Percentiles rank a stretch among this genome's conserved stretches.
These are phyloP conservation scores for Bipolaris bicolor DNA, from an alignment of 2,329 filamentous ascomycete species.

Conservation along the genomic window DNA sequence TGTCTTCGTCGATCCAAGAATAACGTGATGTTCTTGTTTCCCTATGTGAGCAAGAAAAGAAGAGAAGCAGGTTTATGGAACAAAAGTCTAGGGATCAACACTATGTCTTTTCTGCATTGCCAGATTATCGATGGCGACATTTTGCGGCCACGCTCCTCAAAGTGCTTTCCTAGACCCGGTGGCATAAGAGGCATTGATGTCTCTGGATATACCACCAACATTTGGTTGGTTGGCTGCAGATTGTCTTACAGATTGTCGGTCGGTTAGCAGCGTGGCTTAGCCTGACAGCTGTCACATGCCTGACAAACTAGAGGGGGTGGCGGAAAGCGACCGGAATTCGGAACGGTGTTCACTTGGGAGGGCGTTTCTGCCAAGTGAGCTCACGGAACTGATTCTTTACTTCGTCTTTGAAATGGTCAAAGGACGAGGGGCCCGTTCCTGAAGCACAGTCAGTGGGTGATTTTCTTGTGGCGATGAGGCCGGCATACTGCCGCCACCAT, in stretches of 20 bases:
- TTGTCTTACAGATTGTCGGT: neutral
- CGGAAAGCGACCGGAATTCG: neutral
- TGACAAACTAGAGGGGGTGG: conserved; percentile 1
- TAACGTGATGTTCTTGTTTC: neutral
- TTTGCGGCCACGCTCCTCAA: neutral
- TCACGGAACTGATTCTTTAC: conserved; percentile 55
- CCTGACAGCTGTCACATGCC: neutral
- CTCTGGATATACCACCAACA: neutral
- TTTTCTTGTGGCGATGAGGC: conserved; percentile 10
- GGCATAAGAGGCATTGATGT: neutral
- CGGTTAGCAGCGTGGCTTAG: neutral
- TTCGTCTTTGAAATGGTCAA: conserved; percentile 61
- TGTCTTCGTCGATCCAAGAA: neutral
- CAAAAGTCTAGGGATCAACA: neutral
- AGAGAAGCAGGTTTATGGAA: neutral
- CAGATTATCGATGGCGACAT: neutral
- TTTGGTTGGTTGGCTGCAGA: neutral
- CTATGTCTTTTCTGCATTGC: neutral
- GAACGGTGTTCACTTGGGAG: conserved; percentile 29
- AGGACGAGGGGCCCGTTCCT: conserved; percentile 50
- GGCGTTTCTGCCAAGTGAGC: conserved; percentile 47
- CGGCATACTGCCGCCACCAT: conserved; percentile 56
- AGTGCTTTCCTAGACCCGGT: neutral
- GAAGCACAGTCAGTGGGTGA: neutral
- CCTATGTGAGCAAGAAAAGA: neutral